A percentile compares a stretch with the other conserved stretches of the same genome.
Evolutionary conservation across 108 stramenopile genomes (phyloP).

Genomic region (Aurantiochytrium sp.): DNA sequence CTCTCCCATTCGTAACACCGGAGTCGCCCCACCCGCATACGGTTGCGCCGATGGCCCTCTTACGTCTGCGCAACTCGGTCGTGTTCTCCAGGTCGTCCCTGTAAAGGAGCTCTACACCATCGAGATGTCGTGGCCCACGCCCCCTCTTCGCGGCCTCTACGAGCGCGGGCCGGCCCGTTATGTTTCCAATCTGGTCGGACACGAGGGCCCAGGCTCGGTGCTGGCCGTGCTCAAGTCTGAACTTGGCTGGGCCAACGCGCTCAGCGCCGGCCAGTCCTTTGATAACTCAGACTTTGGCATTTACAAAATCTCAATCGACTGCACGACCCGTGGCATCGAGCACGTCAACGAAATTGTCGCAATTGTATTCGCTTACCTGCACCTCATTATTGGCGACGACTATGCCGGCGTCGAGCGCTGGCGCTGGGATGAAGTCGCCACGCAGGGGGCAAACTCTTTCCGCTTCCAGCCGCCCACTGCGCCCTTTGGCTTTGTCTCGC

Average conservation of each 20-base stretch:
- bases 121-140: slow-evolving; percentile 76
- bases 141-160: slow-evolving; percentile 45
- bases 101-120: slow-evolving; percentile 69
- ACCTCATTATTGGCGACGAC: background rate
- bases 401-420: background rate
- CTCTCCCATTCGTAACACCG: slow-evolving; percentile 49
- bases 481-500: background rate
- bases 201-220: slow-evolving; percentile 84
- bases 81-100: slow-evolving; percentile 69
- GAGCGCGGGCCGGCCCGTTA: slow-evolving; percentile 65
- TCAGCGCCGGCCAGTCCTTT: slow-evolving; percentile 68
- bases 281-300: slow-evolving; percentile 63
- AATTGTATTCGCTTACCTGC: slow-evolving; percentile 26
- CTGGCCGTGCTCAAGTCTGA: slow-evolving; percentile 62
- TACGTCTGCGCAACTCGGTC: background rate
- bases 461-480: background rate
- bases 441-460: background rate
- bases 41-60: background rate
- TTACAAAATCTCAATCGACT: slow-evolving; percentile 56
- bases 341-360: slow-evolving; percentile 18
- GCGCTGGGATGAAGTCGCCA: slow-evolving; percentile 15
- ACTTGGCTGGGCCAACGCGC: slow-evolving; percentile 58
- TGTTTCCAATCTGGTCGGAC: slow-evolving; percentile 82
- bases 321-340: slow-evolving; percentile 54
- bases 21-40: background rate